Evolutionary conservation across 2,329 filamentous ascomycete species (phyloP).

Genomic region (Cephalotrichum gorgonifer): DNA sequence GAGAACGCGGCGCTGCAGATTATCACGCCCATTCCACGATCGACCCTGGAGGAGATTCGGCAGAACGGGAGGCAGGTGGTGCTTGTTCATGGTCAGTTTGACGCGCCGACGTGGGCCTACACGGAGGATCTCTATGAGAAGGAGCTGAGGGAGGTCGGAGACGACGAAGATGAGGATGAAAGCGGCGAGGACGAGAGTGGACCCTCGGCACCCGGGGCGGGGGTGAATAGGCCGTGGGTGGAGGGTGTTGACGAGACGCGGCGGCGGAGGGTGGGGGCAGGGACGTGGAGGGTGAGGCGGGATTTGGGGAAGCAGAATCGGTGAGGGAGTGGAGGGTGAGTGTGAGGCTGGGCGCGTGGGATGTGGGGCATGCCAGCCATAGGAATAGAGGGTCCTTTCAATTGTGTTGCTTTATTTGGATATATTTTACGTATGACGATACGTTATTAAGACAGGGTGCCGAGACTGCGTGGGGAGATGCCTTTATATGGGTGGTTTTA

Average conservation of each 20-base stretch:
- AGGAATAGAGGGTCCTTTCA: neutral
- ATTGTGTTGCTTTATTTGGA: neutral
- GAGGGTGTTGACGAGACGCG: neutral
- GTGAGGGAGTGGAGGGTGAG: neutral
- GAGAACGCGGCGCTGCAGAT: conserved; percentile 46
- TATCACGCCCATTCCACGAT: conserved; percentile 45
- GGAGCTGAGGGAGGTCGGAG: neutral
- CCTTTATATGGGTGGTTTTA: too few relatives aligned
- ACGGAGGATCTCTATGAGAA: conserved; percentile 47
- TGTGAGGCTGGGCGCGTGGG: neutral
- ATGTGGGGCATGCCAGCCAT: neutral
- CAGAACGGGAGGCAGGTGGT: conserved; percentile 40
- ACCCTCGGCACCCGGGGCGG: too few relatives aligned
- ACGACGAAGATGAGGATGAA: neutral
- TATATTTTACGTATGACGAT: too few relatives aligned
- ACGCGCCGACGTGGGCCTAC: conserved; percentile 60
- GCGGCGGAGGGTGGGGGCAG: neutral
- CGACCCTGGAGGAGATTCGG: conserved; percentile 27
- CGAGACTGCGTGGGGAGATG: too few relatives aligned
- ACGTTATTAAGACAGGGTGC: too few relatives aligned
- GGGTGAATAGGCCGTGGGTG: neutral
- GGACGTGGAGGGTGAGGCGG: neutral
- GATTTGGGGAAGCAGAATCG: neutral
- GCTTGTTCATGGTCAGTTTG: conserved; percentile 58
- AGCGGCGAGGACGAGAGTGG: neutral